phyloP scores from a whole-genome alignment of 1,139 yeast genomes.

The Kodamaea plutei region DNA sequence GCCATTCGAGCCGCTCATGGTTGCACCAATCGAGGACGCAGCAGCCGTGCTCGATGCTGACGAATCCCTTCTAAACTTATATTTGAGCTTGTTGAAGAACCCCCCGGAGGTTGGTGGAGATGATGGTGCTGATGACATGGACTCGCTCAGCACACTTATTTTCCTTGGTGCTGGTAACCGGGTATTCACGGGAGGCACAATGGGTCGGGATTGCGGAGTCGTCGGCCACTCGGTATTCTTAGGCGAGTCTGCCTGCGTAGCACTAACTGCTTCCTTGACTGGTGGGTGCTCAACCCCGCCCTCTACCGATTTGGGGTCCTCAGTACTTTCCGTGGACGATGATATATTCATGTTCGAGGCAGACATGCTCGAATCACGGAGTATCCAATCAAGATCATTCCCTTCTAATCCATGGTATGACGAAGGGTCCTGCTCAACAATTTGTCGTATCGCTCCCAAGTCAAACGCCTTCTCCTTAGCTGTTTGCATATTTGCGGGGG shows the following conservation, averaged over 20 bases:
- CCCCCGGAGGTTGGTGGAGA: slow-evolving; percentile 6
- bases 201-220: background rate
- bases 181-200: background rate
- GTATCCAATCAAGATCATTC: slow-evolving; percentile 48
- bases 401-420: slow-evolving; percentile 26
- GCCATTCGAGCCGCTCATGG: background rate
- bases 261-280: background rate
- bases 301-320: background rate
- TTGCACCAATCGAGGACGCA: background rate
- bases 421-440: slow-evolving; percentile 12
- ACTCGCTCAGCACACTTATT: slow-evolving; percentile 17
- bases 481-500: background rate
- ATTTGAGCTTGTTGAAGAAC: slow-evolving; percentile 9
- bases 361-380: slow-evolving; percentile 35
- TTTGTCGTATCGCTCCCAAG: slow-evolving; percentile 13
- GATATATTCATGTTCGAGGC: slow-evolving; percentile 4
- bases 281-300: background rate
- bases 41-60: background rate
- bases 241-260: background rate
- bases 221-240: background rate
- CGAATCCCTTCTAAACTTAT: slow-evolving; percentile 6
- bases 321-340: slow-evolving; percentile 1
- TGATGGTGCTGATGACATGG: slow-evolving; percentile 3
- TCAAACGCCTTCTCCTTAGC: slow-evolving; percentile 8
- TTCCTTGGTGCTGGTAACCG: slow-evolving; percentile 10